phyloP scores from a whole-genome alignment of 1,284 basidiomycete genomes.

The Ustilago tritici region DNA sequence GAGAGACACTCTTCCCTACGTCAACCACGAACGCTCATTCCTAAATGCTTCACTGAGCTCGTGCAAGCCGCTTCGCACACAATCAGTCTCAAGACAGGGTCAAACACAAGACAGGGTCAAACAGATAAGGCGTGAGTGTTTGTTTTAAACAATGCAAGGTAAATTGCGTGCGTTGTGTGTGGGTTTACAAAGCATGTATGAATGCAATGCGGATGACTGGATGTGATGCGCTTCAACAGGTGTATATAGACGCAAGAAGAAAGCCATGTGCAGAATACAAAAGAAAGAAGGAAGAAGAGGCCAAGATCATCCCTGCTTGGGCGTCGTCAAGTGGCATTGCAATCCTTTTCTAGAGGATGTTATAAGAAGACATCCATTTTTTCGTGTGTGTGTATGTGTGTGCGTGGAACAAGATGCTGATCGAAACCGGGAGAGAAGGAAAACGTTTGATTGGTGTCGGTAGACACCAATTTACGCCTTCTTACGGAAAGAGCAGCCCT shows the following conservation, averaged over 20 bases:
- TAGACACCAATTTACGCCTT: slow-evolving; percentile 58
- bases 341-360: background rate
- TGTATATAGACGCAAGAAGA: slow-evolving; percentile 2
- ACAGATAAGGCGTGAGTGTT: background rate
- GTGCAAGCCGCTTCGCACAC: too few relatives aligned
- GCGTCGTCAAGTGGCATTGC: background rate
- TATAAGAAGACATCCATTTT: background rate
- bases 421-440: slow-evolving; percentile 2
- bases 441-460: background rate
- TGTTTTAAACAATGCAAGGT: slow-evolving; percentile 22
- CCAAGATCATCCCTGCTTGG: slow-evolving; percentile 1
- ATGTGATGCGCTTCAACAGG: background rate
- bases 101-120: background rate
- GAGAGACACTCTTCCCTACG: too few relatives aligned
- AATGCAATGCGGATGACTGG: background rate
- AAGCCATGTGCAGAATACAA: slow-evolving; percentile 6
- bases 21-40: too few relatives aligned
- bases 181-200: background rate
- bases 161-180: slow-evolving; percentile 10
- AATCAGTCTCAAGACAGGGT: background rate
- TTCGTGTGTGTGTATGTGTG: background rate
- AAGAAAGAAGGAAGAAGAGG: slow-evolving; percentile 13
- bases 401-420: slow-evolving; percentile 12
- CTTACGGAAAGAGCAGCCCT: slow-evolving; percentile 74
- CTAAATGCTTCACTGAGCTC: too few relatives aligned